Percentiles rank a stretch among this genome's conserved stretches.
phyloP scores from a whole-genome alignment of 345 rosid species.

The Clausena lansium region DNA sequence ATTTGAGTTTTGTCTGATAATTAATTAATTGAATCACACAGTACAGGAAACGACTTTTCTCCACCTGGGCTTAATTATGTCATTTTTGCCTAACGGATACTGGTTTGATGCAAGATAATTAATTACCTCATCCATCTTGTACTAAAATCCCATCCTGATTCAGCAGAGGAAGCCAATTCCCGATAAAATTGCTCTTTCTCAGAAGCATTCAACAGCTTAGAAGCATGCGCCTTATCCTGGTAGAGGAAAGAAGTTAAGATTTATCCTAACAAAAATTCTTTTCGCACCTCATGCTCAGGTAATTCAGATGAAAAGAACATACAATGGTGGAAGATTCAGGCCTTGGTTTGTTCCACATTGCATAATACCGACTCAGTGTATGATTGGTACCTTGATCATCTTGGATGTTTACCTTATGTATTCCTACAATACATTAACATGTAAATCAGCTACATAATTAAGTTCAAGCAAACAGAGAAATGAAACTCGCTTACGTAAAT shows the following conservation, averaged over 20 bases:
- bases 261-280: background rate
- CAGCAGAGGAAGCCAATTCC: conserved; percentile 79
- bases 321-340: conserved; percentile 69
- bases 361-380: conserved; percentile 70
- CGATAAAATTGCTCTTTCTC: conserved; percentile 67
- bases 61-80: background rate
- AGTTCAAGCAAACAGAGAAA: conserved; percentile 2
- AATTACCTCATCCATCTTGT: conserved; percentile 91
- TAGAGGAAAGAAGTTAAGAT: conserved; percentile 6
- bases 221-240: conserved; percentile 69
- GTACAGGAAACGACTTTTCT: background rate
- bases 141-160: conserved; percentile 94
- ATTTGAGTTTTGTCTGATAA: background rate
- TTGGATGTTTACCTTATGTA: conserved; percentile 57
- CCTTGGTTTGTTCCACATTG: conserved; percentile 88
- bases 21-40: background rate
- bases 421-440: conserved; percentile 36
- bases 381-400: conserved; percentile 50
- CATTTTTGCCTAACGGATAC: background rate
- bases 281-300: background rate
- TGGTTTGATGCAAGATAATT: background rate
- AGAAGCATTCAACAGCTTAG: conserved; percentile 39
- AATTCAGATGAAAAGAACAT: conserved; percentile 27
- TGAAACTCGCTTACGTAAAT: background rate
- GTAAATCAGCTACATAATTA: background rate